phyloP scores from a whole-genome alignment of 208 protist species.

The Crithidia expoeki region DNA sequence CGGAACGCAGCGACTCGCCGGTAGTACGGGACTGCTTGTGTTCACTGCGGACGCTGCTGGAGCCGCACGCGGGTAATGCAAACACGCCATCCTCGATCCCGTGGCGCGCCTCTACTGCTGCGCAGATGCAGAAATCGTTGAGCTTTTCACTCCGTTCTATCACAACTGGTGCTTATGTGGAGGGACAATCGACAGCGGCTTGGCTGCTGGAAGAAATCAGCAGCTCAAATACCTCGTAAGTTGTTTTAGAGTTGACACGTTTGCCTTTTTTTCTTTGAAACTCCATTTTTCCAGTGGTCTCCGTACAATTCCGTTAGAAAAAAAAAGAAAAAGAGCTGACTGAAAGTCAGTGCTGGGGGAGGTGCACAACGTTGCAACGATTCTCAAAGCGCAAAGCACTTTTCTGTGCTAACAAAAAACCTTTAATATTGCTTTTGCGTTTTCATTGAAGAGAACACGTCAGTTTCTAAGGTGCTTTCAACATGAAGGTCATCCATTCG shows the following conservation, averaged over 20 bases:
- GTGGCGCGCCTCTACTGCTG: conserved; percentile 13
- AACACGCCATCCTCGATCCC: neutral
- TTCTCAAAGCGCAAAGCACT: no score
- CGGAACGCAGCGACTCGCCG: conserved; percentile 23
- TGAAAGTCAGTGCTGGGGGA: no score
- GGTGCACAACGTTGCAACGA: no score
- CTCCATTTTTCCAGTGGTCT: no score
- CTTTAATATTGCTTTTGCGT: no score
- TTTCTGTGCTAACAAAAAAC: no score
- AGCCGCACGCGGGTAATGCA: neutral
- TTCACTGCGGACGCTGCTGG: conserved; percentile 25
- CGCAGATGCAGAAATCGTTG: conserved; percentile 21
- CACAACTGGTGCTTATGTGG: conserved; percentile 29
- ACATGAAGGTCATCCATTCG: no score
- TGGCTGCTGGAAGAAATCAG: conserved; percentile 24
- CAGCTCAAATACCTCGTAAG: conserved; percentile 4
- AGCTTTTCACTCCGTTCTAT: conserved; percentile 28
- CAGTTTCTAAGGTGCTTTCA: no score
- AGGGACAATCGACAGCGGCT: conserved; percentile 29
- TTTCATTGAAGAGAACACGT: no score
- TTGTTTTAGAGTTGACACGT: neutral
- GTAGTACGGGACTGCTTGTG: conserved; percentile 22
- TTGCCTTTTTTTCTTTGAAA: neutral
- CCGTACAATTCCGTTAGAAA: no score
- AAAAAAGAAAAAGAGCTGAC: no score